Evolutionary conservation across 306 rosid species (phyloP), one percentile per base, ranked within the genome.

Genomic region (Vicia faba): DNA sequence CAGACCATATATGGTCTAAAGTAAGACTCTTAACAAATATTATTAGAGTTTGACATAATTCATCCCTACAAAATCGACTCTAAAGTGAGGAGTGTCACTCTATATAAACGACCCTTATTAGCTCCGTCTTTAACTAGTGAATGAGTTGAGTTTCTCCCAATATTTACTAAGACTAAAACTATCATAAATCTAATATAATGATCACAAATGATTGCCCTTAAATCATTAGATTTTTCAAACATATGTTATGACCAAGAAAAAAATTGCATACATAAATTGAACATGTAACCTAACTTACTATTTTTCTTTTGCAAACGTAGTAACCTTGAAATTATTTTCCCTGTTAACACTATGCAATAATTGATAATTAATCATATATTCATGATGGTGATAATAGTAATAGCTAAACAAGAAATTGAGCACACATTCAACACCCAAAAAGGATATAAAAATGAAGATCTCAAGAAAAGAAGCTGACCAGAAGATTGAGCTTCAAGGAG

Each of bases 401-500:
- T 18, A 49, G 12, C 10, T 50, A 50, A 50, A 9, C 57, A 50
- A 9, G 29, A 50, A 50, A 50, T 50, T 50, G 13, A 50, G 0
- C 12, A 19, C 5, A 18, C 7, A 14, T 11, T 9, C 13, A 39
- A 10, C 14, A 8, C 67, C 56, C 43, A 50, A n/a, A 48, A 38
- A 15, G 6, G 18, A 43, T 5, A 7, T 7, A 55, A 53, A 29
- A 11, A 44, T 12, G 7, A 49, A 48, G 26, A 13, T 25, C 2
- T 25, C 5, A 1, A 33, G 36, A 10, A 43, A 12, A 58, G 40
- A 12, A 43, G 77, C 79, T 35, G 19, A 89, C 98, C 89, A 93
- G 66, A 33, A 93, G 81, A 78, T 86, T 89, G 69, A 93, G 69
- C 91, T 89, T 89, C 64, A 87, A 75, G 38, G 80, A 35, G 9